Evolutionary conservation across 176 grass and related monocot species (phyloP), one percentile per base, ranked within the genome.

Genomic region (Oryza glaberrima): DNA sequence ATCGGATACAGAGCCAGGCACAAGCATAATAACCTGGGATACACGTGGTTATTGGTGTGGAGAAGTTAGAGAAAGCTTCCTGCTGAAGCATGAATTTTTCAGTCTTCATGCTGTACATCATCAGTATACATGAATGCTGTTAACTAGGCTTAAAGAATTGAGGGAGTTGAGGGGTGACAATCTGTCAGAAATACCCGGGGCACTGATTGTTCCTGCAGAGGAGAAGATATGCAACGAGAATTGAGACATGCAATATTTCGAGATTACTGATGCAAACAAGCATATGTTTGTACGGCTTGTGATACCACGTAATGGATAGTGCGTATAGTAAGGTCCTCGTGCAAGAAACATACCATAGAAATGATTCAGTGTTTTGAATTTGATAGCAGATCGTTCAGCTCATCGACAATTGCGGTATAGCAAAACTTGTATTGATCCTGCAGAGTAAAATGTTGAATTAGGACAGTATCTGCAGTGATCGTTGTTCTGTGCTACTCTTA

Each of bases 401-500:
- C 90, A 70, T 90, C 90, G 10, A 25, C 47, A 56, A 96, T 86
- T 56, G 91, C 96, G 47, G 19, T 32, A 79, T 94, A 69, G 86
- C 93, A 98, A 14, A 89, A 98, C 63, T 89, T 80, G 82, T 83
- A 96, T 87, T 98, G 96, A 1, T 98, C 91, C 96, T 98, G 90
- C 45, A 78, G 72, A 85, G 67, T 46, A 85, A 22, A 80, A 73
- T 10, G 69, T 76, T 28, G 2, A 32, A 41, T 74, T 74, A 65
- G 71, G 12, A 40, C 40, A 41, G 3, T 19, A 5, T 47, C 16
- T 45, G n/a, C 16, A 60, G 25, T 14, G 2, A 25, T 74, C 44
- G 10, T 60, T 60, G 35, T 25, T 19, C 1, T 69, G 11, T 54
- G 25, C 14, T 41, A 20, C 16, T 65, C 4, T 19, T 19, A 54